Conservation (phyloP, 208 protist genomes). For the Leishmania tropica region DNA sequence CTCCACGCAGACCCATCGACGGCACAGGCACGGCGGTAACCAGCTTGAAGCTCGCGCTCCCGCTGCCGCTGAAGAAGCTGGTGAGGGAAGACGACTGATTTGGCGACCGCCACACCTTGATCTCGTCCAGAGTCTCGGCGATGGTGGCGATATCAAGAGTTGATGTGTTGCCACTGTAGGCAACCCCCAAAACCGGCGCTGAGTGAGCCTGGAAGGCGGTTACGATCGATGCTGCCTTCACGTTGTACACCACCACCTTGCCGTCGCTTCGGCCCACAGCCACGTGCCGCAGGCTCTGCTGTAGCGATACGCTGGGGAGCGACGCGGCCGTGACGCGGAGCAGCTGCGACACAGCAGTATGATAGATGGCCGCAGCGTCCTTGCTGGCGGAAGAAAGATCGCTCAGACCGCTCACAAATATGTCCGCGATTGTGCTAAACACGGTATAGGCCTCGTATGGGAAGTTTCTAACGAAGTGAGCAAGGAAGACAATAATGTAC, state of each 20-base stretch:
- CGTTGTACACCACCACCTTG: slow-evolving; percentile 63
- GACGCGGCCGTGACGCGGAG: slow-evolving; percentile 39
- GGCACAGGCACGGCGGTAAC: slow-evolving; percentile 40
- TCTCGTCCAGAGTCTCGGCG: slow-evolving; percentile 53
- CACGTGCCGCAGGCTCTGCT: slow-evolving; percentile 68
- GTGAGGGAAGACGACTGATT: slow-evolving; percentile 33
- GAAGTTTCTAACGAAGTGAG: slow-evolving; percentile 35
- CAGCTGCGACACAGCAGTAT: slow-evolving; percentile 47
- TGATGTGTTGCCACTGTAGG: slow-evolving; percentile 76
- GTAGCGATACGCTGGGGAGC: slow-evolving; percentile 80
- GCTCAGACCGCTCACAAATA: slow-evolving; percentile 15
- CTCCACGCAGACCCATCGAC: background rate
- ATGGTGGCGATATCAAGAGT: slow-evolving; percentile 77
- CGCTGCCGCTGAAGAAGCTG: slow-evolving; percentile 41
- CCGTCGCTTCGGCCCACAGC: slow-evolving; percentile 68
- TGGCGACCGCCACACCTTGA: slow-evolving; percentile 70
- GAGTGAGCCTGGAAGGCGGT: slow-evolving; percentile 63
- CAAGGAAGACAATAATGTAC: slow-evolving; percentile 40
- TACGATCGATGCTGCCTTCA: slow-evolving; percentile 61
- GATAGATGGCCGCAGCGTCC: slow-evolving; percentile 39
- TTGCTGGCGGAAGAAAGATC: slow-evolving; percentile 15
- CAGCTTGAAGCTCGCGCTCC: slow-evolving; percentile 31
- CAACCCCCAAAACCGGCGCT: slow-evolving; percentile 54
- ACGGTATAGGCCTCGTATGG: slow-evolving; percentile 24
- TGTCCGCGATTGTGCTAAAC: slow-evolving; percentile 29